Base-by-base conservation (phyloP, 441 rosid genomes). In the Euphorbia celastroides region DNA sequence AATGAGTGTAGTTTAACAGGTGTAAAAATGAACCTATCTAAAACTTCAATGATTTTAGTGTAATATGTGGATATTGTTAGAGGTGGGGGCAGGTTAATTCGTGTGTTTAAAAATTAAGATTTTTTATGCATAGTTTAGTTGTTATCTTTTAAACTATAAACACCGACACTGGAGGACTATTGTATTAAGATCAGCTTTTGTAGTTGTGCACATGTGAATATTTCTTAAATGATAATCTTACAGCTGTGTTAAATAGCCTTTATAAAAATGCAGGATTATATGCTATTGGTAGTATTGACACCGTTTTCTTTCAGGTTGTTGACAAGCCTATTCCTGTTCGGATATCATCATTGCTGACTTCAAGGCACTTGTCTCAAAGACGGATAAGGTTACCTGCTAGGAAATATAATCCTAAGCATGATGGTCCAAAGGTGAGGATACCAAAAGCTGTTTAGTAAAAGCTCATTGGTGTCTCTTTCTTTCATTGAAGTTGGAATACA, bases 271-370 rank as follows among this genome's bases (percentile, higher is more conserved):
- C 28, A 22, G 14, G 14, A 9, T 41, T 54, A 0, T 5, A 10
- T 28, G 38, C n/a, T 22, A 32, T 31, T 60, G 57, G 19, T 27
- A 14, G 23, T 19, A n/a, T 44, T 44, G 19, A 57, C 14, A 28
- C 9, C 27, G 61, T 26, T 62, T 64, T 60, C 51, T 65, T 23
- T 77, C 78, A 90, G 97, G 90, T 87, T 42, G 86, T 88, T 72
- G 95, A 95, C 72, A 95, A 86, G 75, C 84, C 91, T 70, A 80
- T 91, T 74, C 88, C 89, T 64, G 87, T 83, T 50, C 85, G 96
- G 81, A 78, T 89, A 79, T 95, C 96, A 62, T 83, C 95, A 19
- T 77, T 88, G 58, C 68, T 92, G 84, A 90, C 96, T 70, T 84
- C 96, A 64, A 83, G 96, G 69, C 97, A 90, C 74, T 75, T 89